A percentile compares a stretch with the other conserved stretches of the same genome.
Evolutionary conservation across 2,329 filamentous ascomycete genomes (phyloP).

Genomic region (Aspergillus phoenicis): DNA sequence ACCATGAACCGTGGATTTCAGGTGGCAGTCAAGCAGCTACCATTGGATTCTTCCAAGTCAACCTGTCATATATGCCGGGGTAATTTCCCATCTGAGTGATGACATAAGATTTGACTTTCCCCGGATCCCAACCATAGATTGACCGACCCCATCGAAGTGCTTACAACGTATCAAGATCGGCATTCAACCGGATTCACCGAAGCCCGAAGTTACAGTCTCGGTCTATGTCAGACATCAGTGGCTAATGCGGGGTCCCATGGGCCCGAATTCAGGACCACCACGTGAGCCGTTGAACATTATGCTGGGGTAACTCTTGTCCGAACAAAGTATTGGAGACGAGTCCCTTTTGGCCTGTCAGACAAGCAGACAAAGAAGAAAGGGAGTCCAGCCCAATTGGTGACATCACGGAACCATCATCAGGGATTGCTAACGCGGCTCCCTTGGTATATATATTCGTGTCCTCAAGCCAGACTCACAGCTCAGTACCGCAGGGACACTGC

Average conservation of each 20-base stretch:
- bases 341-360: background rate
- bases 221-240: background rate
- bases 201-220: background rate
- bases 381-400: background rate
- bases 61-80: slow-evolving; percentile 5
- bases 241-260: background rate
- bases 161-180: background rate
- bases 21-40: slow-evolving; percentile 2
- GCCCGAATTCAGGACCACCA: background rate
- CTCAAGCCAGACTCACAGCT: no score
- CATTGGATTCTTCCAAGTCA: background rate
- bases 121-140: slow-evolving; percentile 2
- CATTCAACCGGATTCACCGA: background rate
- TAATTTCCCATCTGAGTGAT: slow-evolving; percentile 9
- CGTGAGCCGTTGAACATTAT: background rate
- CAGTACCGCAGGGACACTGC: background rate
- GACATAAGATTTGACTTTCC: slow-evolving; percentile 8
- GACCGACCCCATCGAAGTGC: background rate
- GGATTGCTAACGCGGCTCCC: background rate
- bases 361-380: background rate
- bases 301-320: background rate
- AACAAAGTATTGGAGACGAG: slow-evolving; percentile 2
- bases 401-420: slow-evolving; percentile 2
- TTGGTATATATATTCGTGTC: background rate
- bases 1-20: background rate